phyloP scores from a whole-genome alignment of 2,329 filamentous ascomycete species.

The Periglandula ipomoeae region DNA sequence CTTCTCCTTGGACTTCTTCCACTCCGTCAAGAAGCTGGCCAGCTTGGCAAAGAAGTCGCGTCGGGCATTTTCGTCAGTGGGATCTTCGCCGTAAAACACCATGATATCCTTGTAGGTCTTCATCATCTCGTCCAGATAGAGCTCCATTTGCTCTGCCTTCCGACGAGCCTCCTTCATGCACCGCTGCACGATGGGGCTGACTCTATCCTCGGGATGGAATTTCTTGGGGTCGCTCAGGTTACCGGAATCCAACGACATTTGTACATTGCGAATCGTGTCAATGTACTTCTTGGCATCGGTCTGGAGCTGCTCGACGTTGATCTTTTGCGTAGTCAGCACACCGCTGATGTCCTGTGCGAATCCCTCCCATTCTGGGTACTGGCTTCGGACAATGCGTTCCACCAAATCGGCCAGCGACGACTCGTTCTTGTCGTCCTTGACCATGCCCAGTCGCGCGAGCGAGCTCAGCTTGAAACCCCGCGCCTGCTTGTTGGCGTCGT shows the following conservation, averaged over 20 bases:
- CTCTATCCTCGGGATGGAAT: slow-evolving; percentile 95
- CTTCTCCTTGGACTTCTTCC: slow-evolving; percentile 95
- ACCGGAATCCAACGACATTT: slow-evolving; percentile 82
- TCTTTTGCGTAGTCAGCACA: slow-evolving; percentile 72
- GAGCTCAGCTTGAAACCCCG: slow-evolving; percentile 97
- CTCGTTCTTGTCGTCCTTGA: slow-evolving; percentile 98
- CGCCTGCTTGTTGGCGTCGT: slow-evolving; percentile 97
- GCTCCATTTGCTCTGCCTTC: slow-evolving; percentile 90
- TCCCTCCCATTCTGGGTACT: slow-evolving; percentile 91
- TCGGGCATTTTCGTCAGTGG: slow-evolving; percentile 81
- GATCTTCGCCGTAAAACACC: slow-evolving; percentile 92
- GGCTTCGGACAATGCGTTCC: slow-evolving; percentile 89
- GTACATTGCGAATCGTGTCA: slow-evolving; percentile 87
- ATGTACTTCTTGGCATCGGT: slow-evolving; percentile 86
- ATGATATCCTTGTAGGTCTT: slow-evolving; percentile 91
- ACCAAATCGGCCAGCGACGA: slow-evolving; percentile 92
- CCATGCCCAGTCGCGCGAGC: slow-evolving; percentile 85
- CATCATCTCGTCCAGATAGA: slow-evolving; percentile 89
- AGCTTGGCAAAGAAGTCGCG: slow-evolving; percentile 94
- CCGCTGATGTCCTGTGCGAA: slow-evolving; percentile 78
- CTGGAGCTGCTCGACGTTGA: slow-evolving; percentile 90
- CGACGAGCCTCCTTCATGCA: slow-evolving; percentile 94
- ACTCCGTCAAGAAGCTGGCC: slow-evolving; percentile 80
- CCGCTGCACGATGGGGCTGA: slow-evolving; percentile 81
- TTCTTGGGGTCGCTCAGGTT: slow-evolving; percentile 95